Conservation (phyloP, 495 filamentous ascomycete genomes). For the Penicillium bovifimosum region DNA sequence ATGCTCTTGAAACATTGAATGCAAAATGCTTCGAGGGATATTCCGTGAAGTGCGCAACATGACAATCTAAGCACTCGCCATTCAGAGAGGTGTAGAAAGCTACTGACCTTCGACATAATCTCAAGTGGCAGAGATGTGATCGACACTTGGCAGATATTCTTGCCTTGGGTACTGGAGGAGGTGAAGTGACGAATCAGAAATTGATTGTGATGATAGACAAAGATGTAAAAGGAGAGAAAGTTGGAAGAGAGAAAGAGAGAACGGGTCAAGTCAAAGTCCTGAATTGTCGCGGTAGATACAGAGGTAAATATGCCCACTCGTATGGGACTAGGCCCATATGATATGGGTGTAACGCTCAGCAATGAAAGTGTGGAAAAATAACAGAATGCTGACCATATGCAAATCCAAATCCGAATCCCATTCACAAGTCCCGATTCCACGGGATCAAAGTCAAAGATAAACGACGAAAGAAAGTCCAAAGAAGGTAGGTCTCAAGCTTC, state of each 20-base stretch:
- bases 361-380: conserved; percentile 3
- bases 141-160: too few relatives aligned
- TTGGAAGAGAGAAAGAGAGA: too few relatives aligned
- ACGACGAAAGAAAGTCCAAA: conserved; percentile 7
- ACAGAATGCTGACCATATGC: conserved; percentile 23
- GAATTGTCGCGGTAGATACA: too few relatives aligned
- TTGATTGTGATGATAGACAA: too few relatives aligned
- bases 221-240: too few relatives aligned
- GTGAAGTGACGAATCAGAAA: too few relatives aligned
- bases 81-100: background rate
- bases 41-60: background rate
- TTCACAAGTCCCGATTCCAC: conserved; percentile 7
- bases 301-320: too few relatives aligned
- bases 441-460: conserved; percentile 1
- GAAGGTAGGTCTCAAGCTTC: conserved; percentile 15
- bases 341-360: too few relatives aligned
- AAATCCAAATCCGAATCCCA: conserved; percentile 10
- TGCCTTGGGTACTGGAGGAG: too few relatives aligned
- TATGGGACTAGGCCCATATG: too few relatives aligned
- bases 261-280: too few relatives aligned
- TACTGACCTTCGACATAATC: background rate
- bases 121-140: background rate
- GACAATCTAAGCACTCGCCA: background rate
- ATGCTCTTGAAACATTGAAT: conserved; percentile 1
- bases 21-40: background rate